Evolutionary conservation across 1,284 basidiomycete genomes (phyloP), one percentile per base, ranked within the genome.

Genomic region (Ceratobasidium sp.): DNA sequence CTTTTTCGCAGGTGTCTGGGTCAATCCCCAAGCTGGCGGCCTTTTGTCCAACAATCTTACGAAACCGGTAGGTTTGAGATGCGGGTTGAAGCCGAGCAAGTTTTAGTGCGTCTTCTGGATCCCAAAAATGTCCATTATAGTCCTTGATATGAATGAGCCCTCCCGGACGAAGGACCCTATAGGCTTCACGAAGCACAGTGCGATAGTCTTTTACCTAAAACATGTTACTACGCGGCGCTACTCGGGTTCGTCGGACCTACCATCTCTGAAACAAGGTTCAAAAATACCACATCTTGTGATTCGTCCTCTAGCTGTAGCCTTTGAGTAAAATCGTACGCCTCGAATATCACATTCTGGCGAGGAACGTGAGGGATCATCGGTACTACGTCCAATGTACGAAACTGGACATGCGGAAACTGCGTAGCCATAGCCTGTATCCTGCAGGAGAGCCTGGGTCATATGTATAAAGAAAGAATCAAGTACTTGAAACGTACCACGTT

Each of bases 351-450:
- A 28, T 62, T 62, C 5, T 9, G 10, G 16, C 59, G 12, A 21
- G 59, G 59, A 28, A n/a, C 28, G 23, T 62, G 59, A 12, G 59
- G 2, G 2, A 46, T n/a, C 21, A 62, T 32, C 9, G 59, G 59
- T 8, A 28, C 43, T 2, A 62, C 39, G 26, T 62, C 59, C 21
- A 62, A 8, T 4, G 34, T 62, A 12, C 41, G 39, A n/a, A 62
- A 46, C 4, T 62, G 41, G 45, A 45, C 39, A 26, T 62, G 41
- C 1, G 59, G 43, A 48, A 62, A 62, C 45, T 62, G 34, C 8
- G 41, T 32, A 2, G 59, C 59, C 59, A 62, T 62, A 9, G 6
- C 41, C 21, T 62, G 59, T 16, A 41, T 30, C 59, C 59, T 62
- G 6, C 36, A n/a, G 5, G 4, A 5, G 6, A 45, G 4, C 10